A percentile compares a stretch with the other conserved stretches of the same genome.
Evolutionary conservation across 2,329 filamentous ascomycete species (phyloP).

Genomic region (Ophiostoma angusticollis): DNA sequence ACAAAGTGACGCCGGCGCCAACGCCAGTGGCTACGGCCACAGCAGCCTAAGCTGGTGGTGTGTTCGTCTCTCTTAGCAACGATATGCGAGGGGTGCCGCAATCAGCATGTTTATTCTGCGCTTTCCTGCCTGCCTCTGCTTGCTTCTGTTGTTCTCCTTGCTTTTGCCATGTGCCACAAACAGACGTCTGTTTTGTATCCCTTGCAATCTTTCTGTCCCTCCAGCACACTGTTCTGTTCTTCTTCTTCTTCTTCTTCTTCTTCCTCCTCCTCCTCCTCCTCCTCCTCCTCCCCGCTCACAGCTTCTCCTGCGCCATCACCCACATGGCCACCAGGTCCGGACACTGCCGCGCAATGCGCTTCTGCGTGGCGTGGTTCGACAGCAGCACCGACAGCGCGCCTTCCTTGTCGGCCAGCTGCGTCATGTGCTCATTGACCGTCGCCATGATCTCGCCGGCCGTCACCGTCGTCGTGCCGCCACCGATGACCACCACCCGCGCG

Average conservation of each 20-base stretch:
- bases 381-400: conserved; percentile 12
- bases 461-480: neutral
- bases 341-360: conserved; percentile 14
- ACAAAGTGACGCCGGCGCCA: no score
- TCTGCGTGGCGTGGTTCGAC: conserved; percentile 14
- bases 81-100: no score
- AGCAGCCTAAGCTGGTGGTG: no score
- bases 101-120: no score
- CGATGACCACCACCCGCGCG: neutral
- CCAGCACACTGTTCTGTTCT: neutral
- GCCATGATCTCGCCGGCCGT: conserved; percentile 1
- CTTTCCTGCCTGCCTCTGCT: no score
- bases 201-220: neutral
- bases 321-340: conserved; percentile 15
- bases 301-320: conserved; percentile 13
- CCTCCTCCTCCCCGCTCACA: conserved; percentile 2
- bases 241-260: no score
- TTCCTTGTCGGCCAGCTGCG: conserved; percentile 1
- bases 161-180: neutral
- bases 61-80: no score
- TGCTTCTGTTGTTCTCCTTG: no score
- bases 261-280: no score
- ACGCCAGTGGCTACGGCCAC: neutral
- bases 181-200: neutral
- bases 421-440: conserved; percentile 11